Evolutionary conservation across 2,329 filamentous ascomycete genomes (phyloP).

Genomic region (Fusarium anthophilum): DNA sequence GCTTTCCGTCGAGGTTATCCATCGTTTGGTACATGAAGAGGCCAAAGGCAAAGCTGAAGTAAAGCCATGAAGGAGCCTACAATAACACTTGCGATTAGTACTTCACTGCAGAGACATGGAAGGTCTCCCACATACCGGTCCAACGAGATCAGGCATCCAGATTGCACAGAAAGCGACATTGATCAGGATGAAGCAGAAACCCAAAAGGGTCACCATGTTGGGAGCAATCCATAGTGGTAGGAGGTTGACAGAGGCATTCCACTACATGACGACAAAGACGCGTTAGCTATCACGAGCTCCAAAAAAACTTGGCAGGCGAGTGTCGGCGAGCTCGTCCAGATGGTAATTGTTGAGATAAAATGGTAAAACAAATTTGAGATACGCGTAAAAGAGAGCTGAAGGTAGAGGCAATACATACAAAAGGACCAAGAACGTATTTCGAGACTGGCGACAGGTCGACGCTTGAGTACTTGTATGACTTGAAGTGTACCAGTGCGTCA

Average conservation of each 20-base stretch:
- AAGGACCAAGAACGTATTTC: constrained; percentile 92
- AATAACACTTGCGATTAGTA: constrained; percentile 18
- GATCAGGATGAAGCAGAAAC: constrained; percentile 91
- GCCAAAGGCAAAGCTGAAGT: constrained; percentile 94
- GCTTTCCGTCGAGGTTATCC: constrained; percentile 99
- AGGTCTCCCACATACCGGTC: constrained; percentile 71
- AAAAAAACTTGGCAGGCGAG: constrained; percentile 1
- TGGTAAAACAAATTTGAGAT: constrained; percentile 12
- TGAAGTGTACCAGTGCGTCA: constrained; percentile 89
- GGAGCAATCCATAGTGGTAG: constrained; percentile 96
- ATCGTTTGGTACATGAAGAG: constrained; percentile 99
- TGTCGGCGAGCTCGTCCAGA: neutral
- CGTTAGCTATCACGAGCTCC: constrained; percentile 31
- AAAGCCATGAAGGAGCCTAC: constrained; percentile 88
- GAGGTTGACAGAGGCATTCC: constrained; percentile 94
- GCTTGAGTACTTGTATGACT: constrained; percentile 95
- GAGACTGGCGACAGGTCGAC: constrained; percentile 97
- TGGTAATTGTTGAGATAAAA: neutral
- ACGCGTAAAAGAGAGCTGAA: neutral
- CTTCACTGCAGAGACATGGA: neutral
- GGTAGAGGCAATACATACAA: constrained; percentile 69
- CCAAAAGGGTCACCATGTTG: constrained; percentile 95
- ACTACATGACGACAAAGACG: constrained; percentile 63
- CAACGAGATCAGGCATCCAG: constrained; percentile 88
- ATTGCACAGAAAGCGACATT: constrained; percentile 81